Base-by-base conservation (phyloP, 352 stramenopile genomes). In the Phytopythium boreale region DNA sequence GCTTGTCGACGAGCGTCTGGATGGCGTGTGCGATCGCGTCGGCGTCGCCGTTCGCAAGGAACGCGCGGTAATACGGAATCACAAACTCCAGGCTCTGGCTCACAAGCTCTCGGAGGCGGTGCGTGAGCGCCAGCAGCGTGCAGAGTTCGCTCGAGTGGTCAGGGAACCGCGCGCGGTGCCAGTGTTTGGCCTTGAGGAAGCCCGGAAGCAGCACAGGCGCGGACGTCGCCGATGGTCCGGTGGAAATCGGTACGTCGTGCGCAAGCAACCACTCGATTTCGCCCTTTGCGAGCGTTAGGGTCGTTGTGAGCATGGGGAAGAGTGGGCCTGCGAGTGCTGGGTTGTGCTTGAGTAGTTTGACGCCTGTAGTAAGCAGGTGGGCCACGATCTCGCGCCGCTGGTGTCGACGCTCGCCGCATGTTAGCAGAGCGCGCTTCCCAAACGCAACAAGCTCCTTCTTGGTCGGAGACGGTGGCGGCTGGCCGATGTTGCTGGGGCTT, bases 241-340 rank as follows among this genome's bases (percentile, higher is more conserved):
- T 46, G 43, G 43, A 14, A 24, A 49, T 49, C 7, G 43, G n/a
- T 19, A 49, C 43, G 19, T 49, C 43, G 17, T 90, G 82, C 24
- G 63, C 62, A n/a, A 86, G 63, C 7, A 71, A 26, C 82, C 82
- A 90, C 29, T 87, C 70, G n/a, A 83, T 41, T 34, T 91, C 82
- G 46, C 76, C 72, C n/a, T 66, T 62, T 6, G 71, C 72, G 20
- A 79, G 46, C 2, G 71, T 53, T 12, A 77, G 51, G 0, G 75
- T 66, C n/a, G 72, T 73, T 4, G 88, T 57, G 19, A 89, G 56
- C 17, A 87, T 60, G 1, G 80, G 76, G 14, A 88, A 80, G 9
- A 85, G 66, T 5, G 80, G 80, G 5, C 74, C 76, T 0, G 72
- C 60, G 1, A 89, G 65, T 7, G 57, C 72, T 17, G 64, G 58